Base-by-base conservation (phyloP, 805 yeast species). In the Nakazawaea populi region DNA sequence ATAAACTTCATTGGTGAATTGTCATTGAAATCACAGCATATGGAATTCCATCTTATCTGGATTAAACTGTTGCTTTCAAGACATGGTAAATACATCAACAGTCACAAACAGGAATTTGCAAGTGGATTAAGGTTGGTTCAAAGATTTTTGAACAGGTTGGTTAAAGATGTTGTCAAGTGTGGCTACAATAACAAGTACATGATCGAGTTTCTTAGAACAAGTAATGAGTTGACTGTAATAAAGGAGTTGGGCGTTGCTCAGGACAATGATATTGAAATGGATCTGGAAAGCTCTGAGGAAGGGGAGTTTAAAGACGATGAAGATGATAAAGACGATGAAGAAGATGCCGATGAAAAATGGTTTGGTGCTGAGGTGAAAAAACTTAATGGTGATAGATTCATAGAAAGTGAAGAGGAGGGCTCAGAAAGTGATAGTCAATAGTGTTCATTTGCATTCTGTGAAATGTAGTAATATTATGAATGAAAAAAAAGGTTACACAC, bases 11-110 rank as follows among this genome's bases (percentile, higher is more conserved):
- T 94, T 58, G 94, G 88, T 1, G 76, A 78, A 41, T 75, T 79
- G 55, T 74, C 83, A 36, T 76, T 77, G 63, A 87, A 84, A 4
- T 81, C 89, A 5, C 90, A 80, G 35, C 98, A 94, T 67, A 64
- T 92, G 28, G 97, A 94, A 69, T 90, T 83, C 70, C 82, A 84
- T 59, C 65, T 94, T 55, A 58, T 86, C 9, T 94, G 99, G 98
- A 75, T 92, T 35, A 81, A 83, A 57, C 71, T 77, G 12, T 58
- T 90, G 4, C 66, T 94, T 14, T 74, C 85, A 1, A 66, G 75
- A 18, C 97, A 92, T 63, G 98, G 99, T 10, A 76, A 76, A 55
- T 85, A 79, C 65, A 85, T 94, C 48, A 75, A 79, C 40, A 65
- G 66, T 10, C 77, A 86, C 59, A 82, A 80, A 60, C 82, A 77